A percentile compares a stretch with the other conserved stretches of the same genome.
phyloP scores from a whole-genome alignment of 495 filamentous ascomycete species.

The Aspergillus leporis region DNA sequence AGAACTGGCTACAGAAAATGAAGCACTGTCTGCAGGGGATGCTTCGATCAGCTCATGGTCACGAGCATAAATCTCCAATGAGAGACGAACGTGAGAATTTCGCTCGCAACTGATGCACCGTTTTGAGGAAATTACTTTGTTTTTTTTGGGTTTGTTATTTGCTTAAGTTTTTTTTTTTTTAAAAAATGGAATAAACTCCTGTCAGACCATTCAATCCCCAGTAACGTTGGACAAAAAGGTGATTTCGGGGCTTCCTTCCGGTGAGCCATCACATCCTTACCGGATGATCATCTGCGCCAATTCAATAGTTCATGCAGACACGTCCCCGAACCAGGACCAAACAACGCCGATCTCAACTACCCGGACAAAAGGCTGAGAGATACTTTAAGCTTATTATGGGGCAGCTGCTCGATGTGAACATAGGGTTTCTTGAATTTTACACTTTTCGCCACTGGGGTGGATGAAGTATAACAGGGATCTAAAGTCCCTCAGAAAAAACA shows the following conservation, averaged over 20 bases:
- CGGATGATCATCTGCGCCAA: constrained; percentile 15
- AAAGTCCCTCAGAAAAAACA: not conserved
- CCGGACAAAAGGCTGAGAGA: not conserved
- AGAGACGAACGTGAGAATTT: not conserved
- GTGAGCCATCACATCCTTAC: constrained; percentile 7
- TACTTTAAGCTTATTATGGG: not conserved
- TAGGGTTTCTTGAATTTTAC: not conserved
- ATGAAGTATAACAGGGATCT: not conserved
- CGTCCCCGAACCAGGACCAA: not conserved
- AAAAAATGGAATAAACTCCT: not conserved
- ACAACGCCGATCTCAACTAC: not conserved
- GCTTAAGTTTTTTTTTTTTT: not conserved
- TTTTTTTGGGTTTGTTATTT: not conserved
- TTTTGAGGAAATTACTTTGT: not conserved
- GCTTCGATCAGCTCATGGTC: not conserved
- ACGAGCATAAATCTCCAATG: not conserved
- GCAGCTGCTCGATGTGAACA: not conserved
- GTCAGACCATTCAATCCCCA: not conserved
- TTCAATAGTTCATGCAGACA: constrained; percentile 16
- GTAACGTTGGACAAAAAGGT: not conserved
- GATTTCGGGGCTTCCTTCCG: not conserved
- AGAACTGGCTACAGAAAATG: not conserved
- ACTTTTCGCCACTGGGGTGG: not conserved
- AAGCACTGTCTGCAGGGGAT: not conserved
- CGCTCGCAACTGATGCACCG: not conserved